Base-by-base conservation (phyloP, 768 basidiomycete genomes). In the Clavaria fumosa region DNA sequence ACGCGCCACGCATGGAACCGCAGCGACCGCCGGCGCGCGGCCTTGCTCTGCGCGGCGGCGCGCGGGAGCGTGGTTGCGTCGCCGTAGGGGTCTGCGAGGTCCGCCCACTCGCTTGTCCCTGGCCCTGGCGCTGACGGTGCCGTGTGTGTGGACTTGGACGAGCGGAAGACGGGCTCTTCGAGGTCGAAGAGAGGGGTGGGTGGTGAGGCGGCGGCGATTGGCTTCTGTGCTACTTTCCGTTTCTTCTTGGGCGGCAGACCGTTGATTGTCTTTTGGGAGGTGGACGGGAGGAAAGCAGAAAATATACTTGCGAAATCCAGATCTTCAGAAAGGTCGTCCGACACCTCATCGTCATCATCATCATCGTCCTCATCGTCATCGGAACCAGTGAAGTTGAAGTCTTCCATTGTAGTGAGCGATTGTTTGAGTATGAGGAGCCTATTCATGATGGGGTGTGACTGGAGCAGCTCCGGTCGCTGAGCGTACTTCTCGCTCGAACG, bases 1-100 rank as follows among this genome's bases (percentile, higher is more conserved):
- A 99, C 91, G 53, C 80, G 83, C 38, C 84, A 72, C 4, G 88
- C 89, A 57, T 97, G 85, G 74, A 97, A 99, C 23, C 82, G 78
- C 22, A 97, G 69, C 5, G 83, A 72, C 46, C 80, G 81, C 47
- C 75, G 79, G 39, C 80, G 75, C 3, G 81, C 76, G 14, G 63
- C 70, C 54, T 95, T 95, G 61, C 96, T 93, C 4, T 67, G 69
- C 15, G 77, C 70, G 46, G 96, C 93, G 7, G 72, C 72, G 23
- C 68, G 59, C 40, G 70, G 66, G 12, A 97, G 67, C 11, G 68
- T 54, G 1, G 70, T 71, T 3, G 73, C 64, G 50, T 97, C 95
- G 37, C 90, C 85, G 46, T 71, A 86, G 2, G 71, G 64, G 47
- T 79, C 63, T 6, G 45, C 55, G 22, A 53, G 38, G 17, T 52